Evolutionary conservation across 495 filamentous ascomycete genomes (phyloP), one percentile per base, ranked within the genome.

Genomic region (Beverwykella pulmonaria): DNA sequence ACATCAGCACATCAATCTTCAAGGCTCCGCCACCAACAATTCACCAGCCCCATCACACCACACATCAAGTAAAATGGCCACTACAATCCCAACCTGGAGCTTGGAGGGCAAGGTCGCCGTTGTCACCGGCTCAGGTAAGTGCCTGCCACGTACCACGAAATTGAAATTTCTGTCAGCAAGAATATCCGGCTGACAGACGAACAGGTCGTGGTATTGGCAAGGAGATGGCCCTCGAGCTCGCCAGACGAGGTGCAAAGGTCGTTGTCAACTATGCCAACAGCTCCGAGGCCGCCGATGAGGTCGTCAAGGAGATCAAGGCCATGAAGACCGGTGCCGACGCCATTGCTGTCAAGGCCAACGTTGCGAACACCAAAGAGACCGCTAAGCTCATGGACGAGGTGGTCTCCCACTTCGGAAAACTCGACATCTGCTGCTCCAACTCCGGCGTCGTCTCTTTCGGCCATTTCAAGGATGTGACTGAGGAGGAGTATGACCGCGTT

Each of bases 401-500:
- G 12, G 68, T 81, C 30, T 67, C 71, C 41, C 74, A 78, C 63
- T 81, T 80, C 59, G 78, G 78, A 72, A 77, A 79, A 73, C 76
- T 79, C 68, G 75, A 79, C 74, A 79, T 79, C 68, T 79, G 76
- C 65, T 81, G 81, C 67, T 83, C 82, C 50, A 85, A 85, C 75
- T 80, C 81, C 17, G 83, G 82, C 48, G 81, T 84, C 23, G 83
- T 83, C 61, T 77, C 78, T 61, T 85, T 85, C 68, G 81, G 78
- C 17, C 69, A 76, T 60, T 61, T 82, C 59, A 75, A 77, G 44
- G 77, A 82, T 53, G 81, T 83, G 17, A 79, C 74, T n/a, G 76
- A 80, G 32, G 81, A 80, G 61, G 80, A 83, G 64, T 84, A 81
- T 58, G 83, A 85, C 74, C 76, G 77, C 25, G 79, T 84, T 66